A percentile compares a stretch with the other conserved stretches of the same genome.
These are phyloP conservation scores for Cystobasidiaceae sp. DNA, from an alignment of 1,284 basidiomycete genomes.

Conservation along the genomic window DNA sequence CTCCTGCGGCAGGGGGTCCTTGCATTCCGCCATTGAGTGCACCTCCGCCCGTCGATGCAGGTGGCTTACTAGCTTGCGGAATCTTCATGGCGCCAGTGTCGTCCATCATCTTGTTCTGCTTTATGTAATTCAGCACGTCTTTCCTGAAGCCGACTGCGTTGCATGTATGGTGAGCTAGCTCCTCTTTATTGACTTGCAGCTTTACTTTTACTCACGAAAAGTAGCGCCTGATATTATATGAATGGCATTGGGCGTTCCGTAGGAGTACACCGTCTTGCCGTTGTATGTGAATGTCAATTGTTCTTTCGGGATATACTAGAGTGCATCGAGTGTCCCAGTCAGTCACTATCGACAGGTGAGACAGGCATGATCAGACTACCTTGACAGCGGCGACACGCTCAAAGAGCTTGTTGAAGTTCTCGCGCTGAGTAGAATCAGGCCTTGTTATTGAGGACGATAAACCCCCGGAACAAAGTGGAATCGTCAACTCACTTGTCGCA, in stretches of 20 bases:
- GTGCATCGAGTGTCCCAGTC: too few relatives aligned
- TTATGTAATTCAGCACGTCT: background rate
- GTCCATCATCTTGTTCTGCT: background rate
- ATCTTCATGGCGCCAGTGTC: background rate
- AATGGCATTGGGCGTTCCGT: constrained; percentile 9
- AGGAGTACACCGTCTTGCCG: background rate
- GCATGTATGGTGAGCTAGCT: background rate
- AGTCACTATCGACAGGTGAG: background rate
- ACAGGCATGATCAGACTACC: background rate
- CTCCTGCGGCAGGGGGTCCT: background rate
- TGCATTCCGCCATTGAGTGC: background rate
- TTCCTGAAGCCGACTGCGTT: background rate
- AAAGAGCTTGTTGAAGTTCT: constrained; percentile 17
- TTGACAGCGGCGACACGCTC: background rate
- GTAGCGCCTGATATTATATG: constrained; percentile 12
- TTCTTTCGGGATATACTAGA: background rate
- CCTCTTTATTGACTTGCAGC: background rate
- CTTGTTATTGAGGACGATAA: background rate
- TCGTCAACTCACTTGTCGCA: constrained; percentile 3
- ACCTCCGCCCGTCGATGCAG: background rate
- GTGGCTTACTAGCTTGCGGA: background rate
- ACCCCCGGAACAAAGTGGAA: background rate
- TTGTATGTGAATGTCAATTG: constrained; percentile 17
- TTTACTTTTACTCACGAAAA: background rate
- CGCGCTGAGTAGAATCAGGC: background rate